These are phyloP conservation scores for Xylaria arbuscula DNA, from an alignment of 2,329 filamentous ascomycete genomes.

Conservation along the genomic window DNA sequence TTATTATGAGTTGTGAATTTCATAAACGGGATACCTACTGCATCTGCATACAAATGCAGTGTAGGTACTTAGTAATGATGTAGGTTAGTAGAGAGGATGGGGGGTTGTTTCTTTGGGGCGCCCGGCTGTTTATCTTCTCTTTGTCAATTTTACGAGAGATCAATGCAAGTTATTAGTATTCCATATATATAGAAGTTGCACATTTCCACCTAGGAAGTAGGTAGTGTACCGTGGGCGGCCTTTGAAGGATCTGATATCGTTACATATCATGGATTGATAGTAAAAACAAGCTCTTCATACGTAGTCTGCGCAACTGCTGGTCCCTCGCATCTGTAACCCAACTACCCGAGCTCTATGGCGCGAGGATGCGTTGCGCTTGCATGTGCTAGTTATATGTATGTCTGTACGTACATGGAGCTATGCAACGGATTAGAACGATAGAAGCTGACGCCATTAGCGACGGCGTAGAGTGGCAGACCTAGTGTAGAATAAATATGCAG, in stretches of 20 bases:
- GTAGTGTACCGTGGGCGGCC: slow-evolving; percentile 9
- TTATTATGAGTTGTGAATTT: slow-evolving; percentile 13
- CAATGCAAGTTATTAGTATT: slow-evolving; percentile 23
- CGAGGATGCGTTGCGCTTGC: slow-evolving; percentile 20
- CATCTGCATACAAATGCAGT: too few species aligned
- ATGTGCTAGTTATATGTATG: slow-evolving; percentile 13
- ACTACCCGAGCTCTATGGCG: slow-evolving; percentile 13
- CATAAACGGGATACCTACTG: slow-evolving; percentile 17
- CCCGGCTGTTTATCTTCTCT: slow-evolving; percentile 4
- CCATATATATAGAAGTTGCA: neutral
- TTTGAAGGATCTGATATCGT: slow-evolving; percentile 13
- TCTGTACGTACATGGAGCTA: slow-evolving; percentile 19
- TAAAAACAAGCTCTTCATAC: slow-evolving; percentile 12
- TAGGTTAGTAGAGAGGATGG: neutral
- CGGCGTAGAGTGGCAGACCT: neutral
- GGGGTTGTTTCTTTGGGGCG: slow-evolving; percentile 10
- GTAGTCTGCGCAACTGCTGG: slow-evolving; percentile 9
- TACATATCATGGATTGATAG: slow-evolving; percentile 2
- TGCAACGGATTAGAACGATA: slow-evolving; percentile 11
- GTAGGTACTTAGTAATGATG: neutral
- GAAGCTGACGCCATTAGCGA: slow-evolving; percentile 28
- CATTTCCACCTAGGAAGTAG: slow-evolving; percentile 12
- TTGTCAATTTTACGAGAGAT: slow-evolving; percentile 36
- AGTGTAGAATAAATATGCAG: neutral
- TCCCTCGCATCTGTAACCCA: slow-evolving; percentile 16